A percentile compares a stretch with the other conserved stretches of the same genome.
Evolutionary conservation across 2,329 filamentous ascomycete genomes (phyloP).

Genomic region (Bimuria novae-zelandiae): DNA sequence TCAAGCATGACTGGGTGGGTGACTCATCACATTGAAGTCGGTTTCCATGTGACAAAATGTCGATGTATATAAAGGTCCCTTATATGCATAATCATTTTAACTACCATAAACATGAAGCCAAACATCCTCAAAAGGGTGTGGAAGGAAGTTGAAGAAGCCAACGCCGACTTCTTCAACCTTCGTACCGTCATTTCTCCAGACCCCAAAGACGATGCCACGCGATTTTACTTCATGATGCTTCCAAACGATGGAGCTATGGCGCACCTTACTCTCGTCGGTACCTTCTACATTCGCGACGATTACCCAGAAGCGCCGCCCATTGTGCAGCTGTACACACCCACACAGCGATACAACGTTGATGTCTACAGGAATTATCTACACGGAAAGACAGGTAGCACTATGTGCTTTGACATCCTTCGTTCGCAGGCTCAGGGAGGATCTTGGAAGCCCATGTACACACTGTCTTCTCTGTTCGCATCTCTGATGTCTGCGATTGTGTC

Average conservation of each 20-base stretch:
- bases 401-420: slow-evolving; percentile 16
- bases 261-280: slow-evolving; percentile 10
- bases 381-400: slow-evolving; percentile 6
- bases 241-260: slow-evolving; percentile 13
- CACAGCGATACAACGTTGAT: slow-evolving; percentile 11
- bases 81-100: neutral
- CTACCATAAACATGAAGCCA: slow-evolving; percentile 6
- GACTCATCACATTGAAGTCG: slow-evolving; percentile 4
- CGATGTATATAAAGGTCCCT: neutral
- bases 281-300: slow-evolving; percentile 5
- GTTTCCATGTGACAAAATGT: neutral
- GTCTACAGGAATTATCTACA: neutral
- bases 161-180: slow-evolving; percentile 11
- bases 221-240: slow-evolving; percentile 12
- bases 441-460: slow-evolving; percentile 13
- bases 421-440: slow-evolving; percentile 4
- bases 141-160: slow-evolving; percentile 9
- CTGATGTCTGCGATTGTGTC: slow-evolving; percentile 17
- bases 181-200: slow-evolving; percentile 8
- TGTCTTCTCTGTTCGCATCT: slow-evolving; percentile 14
- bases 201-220: slow-evolving; percentile 5
- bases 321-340: slow-evolving; percentile 11
- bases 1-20: neutral
- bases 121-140: slow-evolving; percentile 8
- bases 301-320: slow-evolving; percentile 12